These are phyloP conservation scores for Candida hispaniensis DNA, from an alignment of 805 yeast species.

Conservation along the genomic window DNA sequence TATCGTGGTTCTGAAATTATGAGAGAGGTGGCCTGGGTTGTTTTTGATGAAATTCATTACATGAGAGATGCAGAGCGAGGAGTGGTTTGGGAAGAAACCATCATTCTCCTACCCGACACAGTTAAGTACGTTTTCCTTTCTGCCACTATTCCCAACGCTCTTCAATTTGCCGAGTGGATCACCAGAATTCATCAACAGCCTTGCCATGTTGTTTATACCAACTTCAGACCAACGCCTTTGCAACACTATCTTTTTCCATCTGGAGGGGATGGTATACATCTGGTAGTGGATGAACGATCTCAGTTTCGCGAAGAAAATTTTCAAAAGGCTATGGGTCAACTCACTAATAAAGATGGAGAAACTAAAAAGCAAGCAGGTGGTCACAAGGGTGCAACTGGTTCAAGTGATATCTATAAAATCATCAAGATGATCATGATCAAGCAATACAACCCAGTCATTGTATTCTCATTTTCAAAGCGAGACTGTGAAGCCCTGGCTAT, in stretches of 20 bases:
- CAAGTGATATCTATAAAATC: conserved; percentile 85
- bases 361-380: conserved; percentile 71
- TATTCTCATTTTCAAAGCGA: conserved; percentile 93
- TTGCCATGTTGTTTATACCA: conserved; percentile 96
- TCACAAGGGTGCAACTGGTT: conserved; percentile 77
- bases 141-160: conserved; percentile 95
- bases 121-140: conserved; percentile 89
- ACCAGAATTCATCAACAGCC: conserved; percentile 92
- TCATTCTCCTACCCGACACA: conserved; percentile 88
- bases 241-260: conserved; percentile 97
- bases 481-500: conserved; percentile 92
- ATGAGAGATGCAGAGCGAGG: conserved; percentile 98
- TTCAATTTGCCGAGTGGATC: conserved; percentile 98
- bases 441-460: conserved; percentile 95
- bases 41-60: conserved; percentile 96
- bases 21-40: conserved; percentile 98
- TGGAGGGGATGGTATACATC: conserved; percentile 95
- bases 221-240: conserved; percentile 96
- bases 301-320: conserved; percentile 93
- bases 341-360: conserved; percentile 72
- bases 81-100: conserved; percentile 99
- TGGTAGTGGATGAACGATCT: conserved; percentile 96
- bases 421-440: conserved; percentile 97
- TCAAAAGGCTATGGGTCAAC: conserved; percentile 96
- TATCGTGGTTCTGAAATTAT: conserved; percentile 95